These are phyloP conservation scores for Ustilago bromivora DNA, from an alignment of 1,284 basidiomycete genomes.

Conservation along the genomic window DNA sequence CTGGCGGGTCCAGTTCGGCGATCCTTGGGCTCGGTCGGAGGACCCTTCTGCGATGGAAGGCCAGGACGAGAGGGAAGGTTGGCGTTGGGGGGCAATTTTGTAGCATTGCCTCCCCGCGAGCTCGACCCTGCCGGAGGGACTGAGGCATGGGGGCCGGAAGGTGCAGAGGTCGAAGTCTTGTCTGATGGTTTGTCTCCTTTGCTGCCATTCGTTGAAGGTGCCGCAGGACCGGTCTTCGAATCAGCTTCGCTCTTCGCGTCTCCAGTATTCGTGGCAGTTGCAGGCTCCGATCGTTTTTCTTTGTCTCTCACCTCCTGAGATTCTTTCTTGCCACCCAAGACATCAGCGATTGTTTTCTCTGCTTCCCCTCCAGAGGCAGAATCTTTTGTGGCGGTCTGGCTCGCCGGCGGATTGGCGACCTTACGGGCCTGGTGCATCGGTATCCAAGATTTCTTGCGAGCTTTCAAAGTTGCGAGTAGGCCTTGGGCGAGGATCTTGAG, in stretches of 20 bases:
- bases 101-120: conserved; percentile 18
- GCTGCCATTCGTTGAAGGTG: conserved; percentile 12
- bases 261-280: neutral
- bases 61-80: conserved; percentile 38
- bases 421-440: conserved; percentile 34
- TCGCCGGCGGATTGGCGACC: conserved; percentile 25
- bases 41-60: conserved; percentile 17
- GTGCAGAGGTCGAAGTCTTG: conserved; percentile 8
- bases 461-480: conserved; percentile 64
- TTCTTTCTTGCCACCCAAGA: conserved; percentile 12
- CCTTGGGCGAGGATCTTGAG: conserved; percentile 67
- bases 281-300: conserved; percentile 6
- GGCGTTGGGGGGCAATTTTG: conserved; percentile 30
- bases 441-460: conserved; percentile 58
- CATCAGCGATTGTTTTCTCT: neutral
- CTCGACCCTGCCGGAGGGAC: conserved; percentile 12
- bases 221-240: neutral
- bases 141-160: conserved; percentile 14
- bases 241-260: conserved; percentile 4
- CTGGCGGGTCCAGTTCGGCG: conserved; percentile 16
- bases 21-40: conserved; percentile 18
- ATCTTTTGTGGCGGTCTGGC: conserved; percentile 1
- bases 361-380: conserved; percentile 1
- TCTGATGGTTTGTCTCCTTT: conserved; percentile 12
- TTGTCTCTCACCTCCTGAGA: conserved; percentile 5